These are phyloP conservation scores for Spathaspora hagerdaliae DNA, from an alignment of 805 yeast species.

Conservation along the genomic window DNA sequence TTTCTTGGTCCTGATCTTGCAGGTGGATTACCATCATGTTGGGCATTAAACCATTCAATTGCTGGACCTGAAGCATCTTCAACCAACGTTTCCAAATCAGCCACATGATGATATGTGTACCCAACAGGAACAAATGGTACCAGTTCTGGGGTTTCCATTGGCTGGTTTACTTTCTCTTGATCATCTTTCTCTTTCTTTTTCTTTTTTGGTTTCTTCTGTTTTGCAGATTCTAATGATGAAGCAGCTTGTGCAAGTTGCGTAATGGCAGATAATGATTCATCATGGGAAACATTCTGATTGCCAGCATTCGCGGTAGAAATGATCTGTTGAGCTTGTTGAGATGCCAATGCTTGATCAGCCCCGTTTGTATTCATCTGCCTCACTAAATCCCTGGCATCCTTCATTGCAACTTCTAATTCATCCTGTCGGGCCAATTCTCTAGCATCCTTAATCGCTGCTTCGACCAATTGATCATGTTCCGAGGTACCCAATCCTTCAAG, in stretches of 20 bases:
- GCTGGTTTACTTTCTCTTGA: not conserved
- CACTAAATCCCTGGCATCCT: slow-evolving; percentile 64
- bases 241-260: not conserved
- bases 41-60: slow-evolving; percentile 31
- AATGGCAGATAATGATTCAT: not conserved
- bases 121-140: not conserved
- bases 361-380: slow-evolving; percentile 19
- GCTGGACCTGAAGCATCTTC: slow-evolving; percentile 34
- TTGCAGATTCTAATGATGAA: not conserved
- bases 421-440: slow-evolving; percentile 50
- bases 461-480: slow-evolving; percentile 63
- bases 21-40: slow-evolving; percentile 1
- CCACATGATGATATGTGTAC: slow-evolving; percentile 10
- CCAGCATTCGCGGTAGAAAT: slow-evolving; percentile 4
- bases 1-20: slow-evolving; percentile 31
- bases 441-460: slow-evolving; percentile 69
- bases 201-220: not conserved
- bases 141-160: not conserved
- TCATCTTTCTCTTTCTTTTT: not conserved
- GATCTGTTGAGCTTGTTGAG: slow-evolving; percentile 7
- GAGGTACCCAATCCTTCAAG: slow-evolving; percentile 30
- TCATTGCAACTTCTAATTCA: slow-evolving; percentile 55
- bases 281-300: not conserved
- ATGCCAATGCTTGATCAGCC: slow-evolving; percentile 13
- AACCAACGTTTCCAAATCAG: slow-evolving; percentile 28